Evolutionary conservation across 2,329 filamentous ascomycete species (phyloP).

Genomic region (Hypocreales sp.): DNA sequence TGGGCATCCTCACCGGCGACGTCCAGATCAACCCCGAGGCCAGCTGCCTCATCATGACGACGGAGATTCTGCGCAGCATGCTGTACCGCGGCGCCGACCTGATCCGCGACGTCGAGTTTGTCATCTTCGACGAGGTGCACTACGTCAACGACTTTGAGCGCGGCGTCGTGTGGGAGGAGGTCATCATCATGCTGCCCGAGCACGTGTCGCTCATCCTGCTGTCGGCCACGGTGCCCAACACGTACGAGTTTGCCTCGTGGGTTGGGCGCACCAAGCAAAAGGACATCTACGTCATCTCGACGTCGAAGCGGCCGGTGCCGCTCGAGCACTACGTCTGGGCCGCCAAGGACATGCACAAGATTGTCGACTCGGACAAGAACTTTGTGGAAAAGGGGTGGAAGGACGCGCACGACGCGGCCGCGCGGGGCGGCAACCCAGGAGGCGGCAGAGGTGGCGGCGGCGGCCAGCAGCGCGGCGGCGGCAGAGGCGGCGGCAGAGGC

Average conservation of each 20-base stretch:
- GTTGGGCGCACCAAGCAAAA: conserved; percentile 96
- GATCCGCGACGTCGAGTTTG: conserved; percentile 93
- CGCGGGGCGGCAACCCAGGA: conserved; percentile 21
- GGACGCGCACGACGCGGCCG: conserved; percentile 65
- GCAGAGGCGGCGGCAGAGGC: conserved; percentile 34
- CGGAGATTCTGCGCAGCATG: conserved; percentile 96
- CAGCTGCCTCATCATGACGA: conserved; percentile 98
- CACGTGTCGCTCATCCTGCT: conserved; percentile 91
- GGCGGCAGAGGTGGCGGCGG: conserved; percentile 23
- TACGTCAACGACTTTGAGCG: conserved; percentile 95
- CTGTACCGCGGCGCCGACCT: conserved; percentile 90
- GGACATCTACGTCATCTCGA: conserved; percentile 98
- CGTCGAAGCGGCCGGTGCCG: conserved; percentile 84
- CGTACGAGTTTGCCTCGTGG: conserved; percentile 96
- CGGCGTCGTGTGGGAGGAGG: conserved; percentile 98
- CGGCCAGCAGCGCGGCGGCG: conserved; percentile 27
- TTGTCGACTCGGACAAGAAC: conserved; percentile 82
- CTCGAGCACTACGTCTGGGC: conserved; percentile 96
- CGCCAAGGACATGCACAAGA: conserved; percentile 81
- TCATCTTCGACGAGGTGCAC: conserved; percentile 98
- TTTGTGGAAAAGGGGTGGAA: conserved; percentile 94
- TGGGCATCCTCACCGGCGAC: conserved; percentile 91
- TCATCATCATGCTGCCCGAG: conserved; percentile 98
- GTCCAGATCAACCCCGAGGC: conserved; percentile 97
- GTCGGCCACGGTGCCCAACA: conserved; percentile 94